Percentiles rank a stretch among this genome's conserved stretches.
Evolutionary conservation across 768 basidiomycete genomes (phyloP).

Genomic region (Lactifluus subvellereus): DNA sequence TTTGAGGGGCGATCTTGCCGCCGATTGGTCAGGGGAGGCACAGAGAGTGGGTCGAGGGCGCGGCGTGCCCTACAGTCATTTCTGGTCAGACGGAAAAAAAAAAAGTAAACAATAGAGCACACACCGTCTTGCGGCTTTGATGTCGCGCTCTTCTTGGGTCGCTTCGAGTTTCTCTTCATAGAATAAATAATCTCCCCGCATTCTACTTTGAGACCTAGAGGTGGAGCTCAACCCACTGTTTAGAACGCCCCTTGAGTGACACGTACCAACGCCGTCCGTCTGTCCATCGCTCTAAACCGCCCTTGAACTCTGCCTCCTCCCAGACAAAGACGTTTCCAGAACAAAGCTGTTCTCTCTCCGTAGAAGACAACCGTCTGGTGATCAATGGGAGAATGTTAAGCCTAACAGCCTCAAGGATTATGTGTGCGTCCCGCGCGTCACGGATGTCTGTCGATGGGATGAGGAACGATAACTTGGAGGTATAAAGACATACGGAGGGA

Average conservation of each 20-base stretch:
- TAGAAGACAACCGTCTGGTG: slow-evolving; percentile 60
- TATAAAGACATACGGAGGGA: slow-evolving; percentile 17
- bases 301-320: slow-evolving; percentile 74
- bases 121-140: slow-evolving; percentile 73
- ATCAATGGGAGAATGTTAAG: slow-evolving; percentile 64
- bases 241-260: neutral
- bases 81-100: neutral
- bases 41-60: slow-evolving; percentile 54
- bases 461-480: neutral
- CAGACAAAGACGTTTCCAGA: slow-evolving; percentile 81
- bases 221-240: slow-evolving; percentile 3
- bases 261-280: slow-evolving; percentile 72
- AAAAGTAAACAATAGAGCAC: slow-evolving; percentile 18
- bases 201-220: slow-evolving; percentile 74
- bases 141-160: slow-evolving; percentile 71
- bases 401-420: slow-evolving; percentile 71
- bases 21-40: slow-evolving; percentile 54
- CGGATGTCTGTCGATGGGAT: slow-evolving; percentile 50
- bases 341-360: slow-evolving; percentile 59
- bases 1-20: slow-evolving; percentile 75
- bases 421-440: slow-evolving; percentile 73
- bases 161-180: slow-evolving; percentile 82
- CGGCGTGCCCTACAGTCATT: slow-evolving; percentile 42
- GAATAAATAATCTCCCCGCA: slow-evolving; percentile 78
- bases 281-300: slow-evolving; percentile 65